Base-by-base conservation (phyloP, 495 filamentous ascomycete genomes). In the Aspergillus wentii region DNA sequence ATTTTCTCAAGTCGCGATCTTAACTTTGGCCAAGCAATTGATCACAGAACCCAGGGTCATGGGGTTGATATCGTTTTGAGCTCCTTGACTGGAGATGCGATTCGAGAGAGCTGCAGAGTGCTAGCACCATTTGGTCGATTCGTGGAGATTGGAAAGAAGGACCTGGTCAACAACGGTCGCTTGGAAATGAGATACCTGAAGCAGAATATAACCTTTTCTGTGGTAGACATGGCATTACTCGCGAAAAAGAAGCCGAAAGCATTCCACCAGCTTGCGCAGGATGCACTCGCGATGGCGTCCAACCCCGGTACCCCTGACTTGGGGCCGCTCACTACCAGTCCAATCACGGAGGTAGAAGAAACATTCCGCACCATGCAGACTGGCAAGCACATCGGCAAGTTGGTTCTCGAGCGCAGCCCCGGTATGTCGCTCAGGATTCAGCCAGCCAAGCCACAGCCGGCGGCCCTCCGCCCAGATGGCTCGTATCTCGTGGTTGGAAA, bases 381-480 rank as follows among this genome's bases (percentile, higher is more conserved):
- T 8, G 71, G 69, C 1, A 35, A 59, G 27, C 41, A 55, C 31
- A 57, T 67, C 41, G 50, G 63, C 14, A 67, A 66, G 41, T 46
- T 64, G 26, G 49, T 62, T 17, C n/a, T n/a, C n/a, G n/a, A n/a
- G n/a, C n/a, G n/a, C n/a, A n/a, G n/a, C n/a, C n/a, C n/a, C n/a
- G n/a, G n/a, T n/a, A n/a, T n/a, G n/a, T n/a, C n/a, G n/a, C n/a
- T n/a, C n/a, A n/a, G n/a, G n/a, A 52, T 52, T 2, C 37, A 41
- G 80, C 76, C 0, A 68, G 81, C 5, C 78, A 83, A 41, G 65
- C 83, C 0, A 61, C 81, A 17, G 60, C 85, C 11, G 21, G n/a
- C n/a, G n/a, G n/a, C n/a, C n/a, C n/a, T 16, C 17, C 27, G 3
- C 20, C 11, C n/a, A n/a, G n/a, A n/a, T n/a, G n/a, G 16, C 14